A percentile compares a stretch with the other conserved stretches of the same genome.
These are phyloP conservation scores for Actinidia polygama DNA, from an alignment of 179 eudicot species.

Conservation along the genomic window DNA sequence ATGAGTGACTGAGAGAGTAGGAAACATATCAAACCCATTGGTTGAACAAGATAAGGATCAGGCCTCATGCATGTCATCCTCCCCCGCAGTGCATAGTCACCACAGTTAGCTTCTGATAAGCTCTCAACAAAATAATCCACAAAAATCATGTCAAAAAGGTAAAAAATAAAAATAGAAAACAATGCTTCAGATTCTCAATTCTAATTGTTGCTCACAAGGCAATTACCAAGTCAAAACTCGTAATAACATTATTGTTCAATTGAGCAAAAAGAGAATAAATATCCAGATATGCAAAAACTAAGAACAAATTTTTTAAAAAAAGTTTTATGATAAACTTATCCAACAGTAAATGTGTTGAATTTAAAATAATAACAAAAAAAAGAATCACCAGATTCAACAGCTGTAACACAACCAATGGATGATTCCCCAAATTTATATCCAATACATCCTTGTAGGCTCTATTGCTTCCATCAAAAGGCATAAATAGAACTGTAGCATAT, in stretches of 20 bases:
- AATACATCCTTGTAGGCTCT: conserved; percentile 71
- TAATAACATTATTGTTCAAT: too few relatives aligned
- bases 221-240: neutral
- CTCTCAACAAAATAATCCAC: conserved; percentile 92
- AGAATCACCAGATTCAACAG: conserved; percentile 90
- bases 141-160: conserved; percentile 63
- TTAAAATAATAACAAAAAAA: conserved; percentile 3
- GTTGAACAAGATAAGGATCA: conserved; percentile 74
- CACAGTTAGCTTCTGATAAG: conserved; percentile 84
- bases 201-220: neutral
- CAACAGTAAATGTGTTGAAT: neutral
- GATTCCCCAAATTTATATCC: conserved; percentile 98
- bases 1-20: conserved; percentile 91
- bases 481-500: conserved; percentile 86
- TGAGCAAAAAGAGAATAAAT: too few relatives aligned
- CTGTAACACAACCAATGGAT: conserved; percentile 96
- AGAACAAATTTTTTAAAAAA: too few relatives aligned
- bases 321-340: too few relatives aligned
- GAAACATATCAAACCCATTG: conserved; percentile 98
- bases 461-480: conserved; percentile 71
- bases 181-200: neutral
- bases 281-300: neutral
- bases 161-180: neutral
- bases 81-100: conserved; percentile 87
- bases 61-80: conserved; percentile 86